These are phyloP conservation scores for Fusarium keratoplasticum DNA, from an alignment of 2,329 filamentous ascomycete genomes.

Conservation along the genomic window DNA sequence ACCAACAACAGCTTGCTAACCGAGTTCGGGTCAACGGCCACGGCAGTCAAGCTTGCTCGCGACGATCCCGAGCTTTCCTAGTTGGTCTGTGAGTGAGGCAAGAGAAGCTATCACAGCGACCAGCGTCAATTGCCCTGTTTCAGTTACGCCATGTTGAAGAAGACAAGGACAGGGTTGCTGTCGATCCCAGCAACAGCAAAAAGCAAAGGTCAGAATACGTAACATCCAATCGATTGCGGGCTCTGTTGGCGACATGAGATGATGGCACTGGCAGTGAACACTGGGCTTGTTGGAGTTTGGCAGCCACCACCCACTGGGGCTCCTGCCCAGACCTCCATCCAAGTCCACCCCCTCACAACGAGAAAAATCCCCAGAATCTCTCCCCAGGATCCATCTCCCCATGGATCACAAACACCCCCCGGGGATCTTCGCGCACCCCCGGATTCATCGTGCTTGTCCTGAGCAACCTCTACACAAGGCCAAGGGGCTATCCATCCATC, in stretches of 20 bases:
- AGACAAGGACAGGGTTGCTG: slow-evolving; percentile 4
- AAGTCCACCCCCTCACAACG: slow-evolving; percentile 23
- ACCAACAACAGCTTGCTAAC: slow-evolving; percentile 3
- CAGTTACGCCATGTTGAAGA: not conserved
- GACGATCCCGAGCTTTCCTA: not conserved
- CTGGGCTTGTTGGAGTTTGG: slow-evolving; percentile 2
- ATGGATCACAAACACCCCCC: slow-evolving; percentile 19
- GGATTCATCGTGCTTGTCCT: slow-evolving; percentile 14
- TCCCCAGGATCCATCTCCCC: slow-evolving; percentile 21
- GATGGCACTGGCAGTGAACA: not conserved
- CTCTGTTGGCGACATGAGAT: not conserved
- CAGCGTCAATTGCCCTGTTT: slow-evolving; percentile 5
- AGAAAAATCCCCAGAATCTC: slow-evolving; percentile 21
- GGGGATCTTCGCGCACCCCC: slow-evolving; percentile 24
- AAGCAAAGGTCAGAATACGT: not conserved
- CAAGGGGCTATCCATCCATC: not conserved
- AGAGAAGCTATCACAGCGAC: not conserved
- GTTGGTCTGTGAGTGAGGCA: slow-evolving; percentile 4
- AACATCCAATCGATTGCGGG: not conserved
- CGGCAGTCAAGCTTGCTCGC: not conserved
- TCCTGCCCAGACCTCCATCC: slow-evolving; percentile 4
- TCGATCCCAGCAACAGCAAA: not conserved
- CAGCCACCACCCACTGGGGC: slow-evolving; percentile 21
- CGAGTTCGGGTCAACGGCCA: slow-evolving; percentile 14
- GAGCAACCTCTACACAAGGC: not conserved